These are phyloP conservation scores for Kurtzmaniella natalensis DNA, from an alignment of 1,139 yeast genomes.

Conservation along the genomic window DNA sequence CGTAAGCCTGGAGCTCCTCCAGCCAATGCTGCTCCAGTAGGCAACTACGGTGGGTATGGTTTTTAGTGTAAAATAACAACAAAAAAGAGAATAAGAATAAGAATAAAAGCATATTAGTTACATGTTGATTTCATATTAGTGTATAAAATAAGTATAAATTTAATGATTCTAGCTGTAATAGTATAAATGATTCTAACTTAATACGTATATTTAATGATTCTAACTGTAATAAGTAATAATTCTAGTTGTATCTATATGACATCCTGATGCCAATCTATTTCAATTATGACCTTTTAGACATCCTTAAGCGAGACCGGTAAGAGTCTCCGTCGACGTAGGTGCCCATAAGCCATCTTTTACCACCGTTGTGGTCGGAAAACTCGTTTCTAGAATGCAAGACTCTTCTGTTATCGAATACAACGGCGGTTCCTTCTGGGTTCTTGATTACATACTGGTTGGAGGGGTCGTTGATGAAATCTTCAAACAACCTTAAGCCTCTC, in stretches of 20 bases:
- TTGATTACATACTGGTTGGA: conserved; percentile 54
- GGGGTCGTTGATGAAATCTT: conserved; percentile 52
- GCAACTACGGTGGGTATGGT: conserved; percentile 27
- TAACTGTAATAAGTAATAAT: too few relatives aligned
- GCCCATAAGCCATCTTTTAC: conserved; percentile 71
- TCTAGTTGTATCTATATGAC: background rate
- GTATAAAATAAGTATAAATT: too few relatives aligned
- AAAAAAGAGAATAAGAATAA: background rate
- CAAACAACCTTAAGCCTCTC: conserved; percentile 59
- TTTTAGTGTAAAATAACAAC: conserved; percentile 13
- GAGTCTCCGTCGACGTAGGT: conserved; percentile 74
- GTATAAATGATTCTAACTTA: too few relatives aligned
- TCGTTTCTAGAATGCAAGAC: conserved; percentile 65
- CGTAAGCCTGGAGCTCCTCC: conserved; percentile 12
- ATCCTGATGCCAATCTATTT: background rate
- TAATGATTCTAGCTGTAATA: too few relatives aligned
- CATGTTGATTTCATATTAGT: too few relatives aligned
- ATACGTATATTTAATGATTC: too few relatives aligned
- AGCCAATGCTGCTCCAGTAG: conserved; percentile 10
- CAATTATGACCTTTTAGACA: conserved; percentile 7
- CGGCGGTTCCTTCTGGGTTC: conserved; percentile 60
- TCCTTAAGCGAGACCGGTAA: conserved; percentile 57
- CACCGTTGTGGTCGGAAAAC: conserved; percentile 52
- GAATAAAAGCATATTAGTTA: background rate
- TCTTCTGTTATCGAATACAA: conserved; percentile 70